Percentiles rank a stretch among this genome's conserved stretches.
Conservation (phyloP, 441 rosid genomes). For the Gossypium schwendimanii region DNA sequence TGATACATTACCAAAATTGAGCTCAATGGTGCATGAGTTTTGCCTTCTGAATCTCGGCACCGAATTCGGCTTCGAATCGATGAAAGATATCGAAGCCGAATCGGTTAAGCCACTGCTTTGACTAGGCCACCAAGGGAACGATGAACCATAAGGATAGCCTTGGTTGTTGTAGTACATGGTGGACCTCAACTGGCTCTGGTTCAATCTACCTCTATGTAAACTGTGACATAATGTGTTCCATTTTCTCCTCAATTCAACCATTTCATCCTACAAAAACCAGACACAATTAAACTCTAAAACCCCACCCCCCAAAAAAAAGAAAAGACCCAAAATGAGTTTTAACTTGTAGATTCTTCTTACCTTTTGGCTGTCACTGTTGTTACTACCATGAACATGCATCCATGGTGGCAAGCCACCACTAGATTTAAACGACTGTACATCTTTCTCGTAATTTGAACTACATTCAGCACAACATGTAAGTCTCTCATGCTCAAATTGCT, state of each 20-base stretch:
- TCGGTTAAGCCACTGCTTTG: conserved; percentile 40
- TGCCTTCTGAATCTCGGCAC: conserved; percentile 70
- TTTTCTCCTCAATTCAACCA: conserved; percentile 46
- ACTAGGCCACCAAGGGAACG: conserved; percentile 45
- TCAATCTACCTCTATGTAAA: conserved; percentile 39
- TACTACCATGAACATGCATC: conserved; percentile 49
- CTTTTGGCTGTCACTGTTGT: conserved; percentile 32
- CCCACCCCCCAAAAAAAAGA: background rate
- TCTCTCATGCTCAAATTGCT: conserved; percentile 42
- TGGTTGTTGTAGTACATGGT: conserved; percentile 16
- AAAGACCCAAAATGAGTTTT: background rate
- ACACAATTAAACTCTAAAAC: background rate
- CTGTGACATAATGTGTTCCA: conserved; percentile 67
- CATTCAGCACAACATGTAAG: conserved; percentile 69
- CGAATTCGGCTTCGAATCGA: conserved; percentile 36
- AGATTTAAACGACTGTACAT: conserved; percentile 53
- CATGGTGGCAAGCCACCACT: conserved; percentile 46
- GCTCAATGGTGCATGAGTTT: conserved; percentile 63
- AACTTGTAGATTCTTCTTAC: conserved; percentile 23
- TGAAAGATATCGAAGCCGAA: conserved; percentile 38
- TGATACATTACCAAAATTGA: conserved; percentile 36
- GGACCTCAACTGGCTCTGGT: conserved; percentile 18
- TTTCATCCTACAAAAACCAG: conserved; percentile 39
- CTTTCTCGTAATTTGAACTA: conserved; percentile 60
- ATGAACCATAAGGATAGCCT: conserved; percentile 27